A percentile compares a stretch with the other conserved stretches of the same genome.
phyloP scores from a whole-genome alignment of 2,329 filamentous ascomycete genomes.

The Botrytis fabae region DNA sequence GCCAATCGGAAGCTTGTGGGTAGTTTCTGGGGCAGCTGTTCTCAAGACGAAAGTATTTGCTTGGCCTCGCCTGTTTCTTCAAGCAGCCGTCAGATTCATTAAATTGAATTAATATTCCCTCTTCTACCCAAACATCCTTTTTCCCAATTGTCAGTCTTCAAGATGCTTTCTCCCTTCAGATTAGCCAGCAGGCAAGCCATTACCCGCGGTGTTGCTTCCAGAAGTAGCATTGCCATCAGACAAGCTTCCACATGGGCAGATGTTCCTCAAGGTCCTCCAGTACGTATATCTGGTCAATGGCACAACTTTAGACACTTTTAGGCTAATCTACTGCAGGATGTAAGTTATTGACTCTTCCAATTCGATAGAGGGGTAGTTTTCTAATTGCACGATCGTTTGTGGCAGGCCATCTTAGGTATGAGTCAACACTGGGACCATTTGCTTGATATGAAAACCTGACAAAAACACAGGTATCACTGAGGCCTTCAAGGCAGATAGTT shows the following conservation, averaged over 20 bases:
- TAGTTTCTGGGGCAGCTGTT: slow-evolving; percentile 19
- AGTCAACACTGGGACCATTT: slow-evolving; percentile 31
- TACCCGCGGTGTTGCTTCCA: slow-evolving; percentile 32
- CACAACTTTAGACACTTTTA: slow-evolving; percentile 1
- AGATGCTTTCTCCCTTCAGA: slow-evolving; percentile 59
- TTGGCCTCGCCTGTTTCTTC: slow-evolving; percentile 12
- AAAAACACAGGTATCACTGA: slow-evolving; percentile 75
- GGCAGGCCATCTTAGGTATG: slow-evolving; percentile 74
- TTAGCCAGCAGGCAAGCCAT: slow-evolving; percentile 52
- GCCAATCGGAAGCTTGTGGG: slow-evolving; percentile 20
- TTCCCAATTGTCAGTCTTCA: slow-evolving; percentile 35
- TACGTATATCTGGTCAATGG: slow-evolving; percentile 51
- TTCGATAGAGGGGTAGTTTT: slow-evolving; percentile 39
- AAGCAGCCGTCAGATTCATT: slow-evolving; percentile 13
- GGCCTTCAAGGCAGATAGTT: slow-evolving; percentile 96
- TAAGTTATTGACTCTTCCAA: slow-evolving; percentile 34
- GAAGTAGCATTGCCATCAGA: slow-evolving; percentile 35
- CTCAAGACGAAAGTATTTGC: slow-evolving; percentile 11
- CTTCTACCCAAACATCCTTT: not conserved
- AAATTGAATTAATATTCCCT: slow-evolving; percentile 13
- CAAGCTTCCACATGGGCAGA: slow-evolving; percentile 77
- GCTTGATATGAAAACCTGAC: slow-evolving; percentile 36
- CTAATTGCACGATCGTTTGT: slow-evolving; percentile 34
- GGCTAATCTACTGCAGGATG: slow-evolving; percentile 39
- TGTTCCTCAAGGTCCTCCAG: slow-evolving; percentile 90